A percentile compares a stretch with the other conserved stretches of the same genome.
Conservation (phyloP, 306 rosid genomes). For the Corylus heterophylla region DNA sequence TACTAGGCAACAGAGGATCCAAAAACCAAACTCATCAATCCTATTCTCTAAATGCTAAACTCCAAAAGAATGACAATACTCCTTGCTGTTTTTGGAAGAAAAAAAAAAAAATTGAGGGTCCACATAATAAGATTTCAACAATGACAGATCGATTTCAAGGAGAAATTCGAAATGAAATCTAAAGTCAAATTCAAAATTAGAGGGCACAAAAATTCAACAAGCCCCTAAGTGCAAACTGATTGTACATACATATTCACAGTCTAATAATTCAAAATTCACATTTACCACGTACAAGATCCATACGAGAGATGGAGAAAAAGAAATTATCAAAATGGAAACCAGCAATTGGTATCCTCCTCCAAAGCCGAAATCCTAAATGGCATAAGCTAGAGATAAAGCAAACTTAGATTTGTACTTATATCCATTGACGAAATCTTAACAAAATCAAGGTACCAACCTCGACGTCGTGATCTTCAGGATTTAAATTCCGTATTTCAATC, state of each 20-base stretch:
- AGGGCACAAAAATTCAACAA: not conserved
- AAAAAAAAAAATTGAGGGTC: not conserved
- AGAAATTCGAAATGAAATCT: not conserved
- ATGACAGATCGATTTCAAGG: not conserved
- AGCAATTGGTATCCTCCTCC: not conserved
- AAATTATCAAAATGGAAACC: not conserved
- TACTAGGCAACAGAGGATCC: no score
- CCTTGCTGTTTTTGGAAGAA: no score
- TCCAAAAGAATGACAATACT: not conserved
- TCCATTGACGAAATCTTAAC: not conserved
- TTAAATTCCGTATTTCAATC: conserved; percentile 54
- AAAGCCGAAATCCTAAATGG: not conserved
- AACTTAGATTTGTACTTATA: conserved; percentile 4
- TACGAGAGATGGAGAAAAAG: not conserved
- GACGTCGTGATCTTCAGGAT: conserved; percentile 40
- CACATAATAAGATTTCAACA: not conserved
- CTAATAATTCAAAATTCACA: not conserved
- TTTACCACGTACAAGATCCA: not conserved
- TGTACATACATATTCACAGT: not conserved
- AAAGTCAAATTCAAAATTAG: not conserved
- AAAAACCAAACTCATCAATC: no score
- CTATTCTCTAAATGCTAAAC: no score
- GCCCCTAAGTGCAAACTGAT: not conserved
- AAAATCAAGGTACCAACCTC: conserved; percentile 51
- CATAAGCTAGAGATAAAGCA: not conserved